Percentiles rank a stretch among this genome's conserved stretches.
Evolutionary conservation across 2,329 filamentous ascomycete species (phyloP).

Genomic region (Botrytis fragariae): DNA sequence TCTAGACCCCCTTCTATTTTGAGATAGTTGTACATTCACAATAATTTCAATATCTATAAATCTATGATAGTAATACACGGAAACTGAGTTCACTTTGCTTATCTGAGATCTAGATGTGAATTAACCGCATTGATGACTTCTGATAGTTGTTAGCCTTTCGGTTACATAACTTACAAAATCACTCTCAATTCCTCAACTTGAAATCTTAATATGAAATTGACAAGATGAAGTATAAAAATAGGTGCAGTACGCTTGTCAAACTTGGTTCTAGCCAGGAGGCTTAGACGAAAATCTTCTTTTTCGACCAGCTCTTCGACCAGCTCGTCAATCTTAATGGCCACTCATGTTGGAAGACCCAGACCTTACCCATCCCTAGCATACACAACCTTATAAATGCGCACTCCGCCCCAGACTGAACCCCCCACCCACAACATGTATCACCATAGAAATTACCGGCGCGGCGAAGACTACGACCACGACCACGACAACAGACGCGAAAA

Average conservation of each 20-base stretch:
- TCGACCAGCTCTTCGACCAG: not conserved
- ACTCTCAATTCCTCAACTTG: not conserved
- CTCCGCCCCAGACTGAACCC: not conserved
- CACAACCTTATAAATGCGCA: not conserved
- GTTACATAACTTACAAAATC: not conserved
- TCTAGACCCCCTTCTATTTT: not conserved
- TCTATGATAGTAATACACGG: no score
- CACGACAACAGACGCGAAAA: not conserved
- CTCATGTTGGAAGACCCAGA: not conserved
- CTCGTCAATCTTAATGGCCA: not conserved
- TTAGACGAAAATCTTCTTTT: not conserved
- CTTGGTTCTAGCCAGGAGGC: not conserved
- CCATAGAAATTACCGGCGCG: no score
- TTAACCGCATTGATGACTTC: not conserved
- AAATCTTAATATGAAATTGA: not conserved
- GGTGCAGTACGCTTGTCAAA: not conserved
- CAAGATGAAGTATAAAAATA: not conserved
- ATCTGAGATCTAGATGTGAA: not conserved
- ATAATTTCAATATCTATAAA: no score
- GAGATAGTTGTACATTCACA: not conserved
- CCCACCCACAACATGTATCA: not conserved
- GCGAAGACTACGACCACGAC: not conserved
- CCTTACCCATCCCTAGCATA: not conserved
- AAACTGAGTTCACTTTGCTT: no score
- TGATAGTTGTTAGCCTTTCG: not conserved